Evolutionary conservation across 495 filamentous ascomycete species (phyloP).

Genomic region (Penicillium dipodomyicola): DNA sequence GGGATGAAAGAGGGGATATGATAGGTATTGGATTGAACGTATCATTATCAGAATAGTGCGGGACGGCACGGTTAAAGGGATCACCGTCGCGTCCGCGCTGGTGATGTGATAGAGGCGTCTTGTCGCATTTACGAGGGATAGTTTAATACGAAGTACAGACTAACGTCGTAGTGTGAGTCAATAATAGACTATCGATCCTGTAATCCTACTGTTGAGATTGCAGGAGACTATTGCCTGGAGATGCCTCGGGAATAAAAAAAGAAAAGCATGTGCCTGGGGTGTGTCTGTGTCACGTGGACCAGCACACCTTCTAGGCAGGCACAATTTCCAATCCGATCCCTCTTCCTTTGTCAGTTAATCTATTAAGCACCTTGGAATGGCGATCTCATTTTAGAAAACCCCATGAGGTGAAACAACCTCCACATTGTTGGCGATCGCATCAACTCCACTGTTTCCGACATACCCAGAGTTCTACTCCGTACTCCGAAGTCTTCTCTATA

Average conservation of each 20-base stretch:
- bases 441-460: constrained; percentile 5
- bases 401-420: not conserved
- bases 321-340: not conserved
- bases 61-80: constrained; percentile 12
- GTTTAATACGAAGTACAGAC: not conserved
- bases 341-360: not conserved
- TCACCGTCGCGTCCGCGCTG: constrained; percentile 11
- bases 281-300: not conserved
- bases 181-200: not conserved
- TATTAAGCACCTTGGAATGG: not conserved
- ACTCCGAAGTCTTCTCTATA: too few species aligned
- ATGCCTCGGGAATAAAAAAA: not conserved
- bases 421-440: not conserved
- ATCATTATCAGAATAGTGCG: not conserved
- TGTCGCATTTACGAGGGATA: not conserved
- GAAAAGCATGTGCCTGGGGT: too few species aligned
- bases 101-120: constrained; percentile 12
- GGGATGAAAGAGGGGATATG: constrained; percentile 15
- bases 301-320: not conserved
- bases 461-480: not conserved
- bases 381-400: constrained; percentile 2
- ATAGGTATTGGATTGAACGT: constrained; percentile 13
- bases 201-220: constrained; percentile 1
- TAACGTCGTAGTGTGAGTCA: not conserved
- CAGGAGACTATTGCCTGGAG: not conserved